Evolutionary conservation across 306 rosid species (phyloP).

Genomic region (Sesbania bispinosa): DNA sequence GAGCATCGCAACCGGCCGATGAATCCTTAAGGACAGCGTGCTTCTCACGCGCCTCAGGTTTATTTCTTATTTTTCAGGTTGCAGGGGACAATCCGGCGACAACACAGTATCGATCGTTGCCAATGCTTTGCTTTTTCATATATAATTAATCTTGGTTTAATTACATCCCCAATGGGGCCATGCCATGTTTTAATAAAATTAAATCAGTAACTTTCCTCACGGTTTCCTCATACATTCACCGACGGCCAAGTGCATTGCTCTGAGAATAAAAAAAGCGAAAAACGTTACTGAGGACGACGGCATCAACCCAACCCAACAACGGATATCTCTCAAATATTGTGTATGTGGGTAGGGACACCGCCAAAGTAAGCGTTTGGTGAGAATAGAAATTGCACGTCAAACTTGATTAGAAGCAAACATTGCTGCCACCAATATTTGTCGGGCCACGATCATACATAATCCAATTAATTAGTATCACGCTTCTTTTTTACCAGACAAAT

Average conservation of each 20-base stretch:
- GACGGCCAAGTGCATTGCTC: conserved; percentile 40
- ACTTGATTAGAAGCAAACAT: conserved; percentile 38
- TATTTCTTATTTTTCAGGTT: too few relatives aligned
- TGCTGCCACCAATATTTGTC: conserved; percentile 57
- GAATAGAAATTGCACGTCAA: conserved; percentile 28
- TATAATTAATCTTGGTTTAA: too few relatives aligned
- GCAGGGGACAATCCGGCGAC: too few relatives aligned
- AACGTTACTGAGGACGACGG: not conserved
- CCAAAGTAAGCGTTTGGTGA: conserved; percentile 49
- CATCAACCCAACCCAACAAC: conserved; percentile 2
- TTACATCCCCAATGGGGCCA: too few relatives aligned
- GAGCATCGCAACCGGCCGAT: too few relatives aligned
- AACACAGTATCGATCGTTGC: too few relatives aligned
- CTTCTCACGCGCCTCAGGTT: too few relatives aligned
- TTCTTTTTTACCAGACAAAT: conserved; percentile 39
- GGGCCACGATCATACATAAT: conserved; percentile 26
- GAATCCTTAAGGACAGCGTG: too few relatives aligned
- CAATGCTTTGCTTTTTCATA: too few relatives aligned
- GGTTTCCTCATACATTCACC: conserved; percentile 39
- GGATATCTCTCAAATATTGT: conserved; percentile 33
- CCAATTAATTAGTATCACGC: conserved; percentile 20
- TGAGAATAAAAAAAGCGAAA: not conserved
- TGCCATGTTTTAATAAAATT: not conserved
- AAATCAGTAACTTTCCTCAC: conserved; percentile 16
- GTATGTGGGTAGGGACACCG: conserved; percentile 64